A percentile compares a stretch with the other conserved stretches of the same genome.
Conservation (phyloP, 352 stramenopile genomes). For the Elongisporangium undulatum region DNA sequence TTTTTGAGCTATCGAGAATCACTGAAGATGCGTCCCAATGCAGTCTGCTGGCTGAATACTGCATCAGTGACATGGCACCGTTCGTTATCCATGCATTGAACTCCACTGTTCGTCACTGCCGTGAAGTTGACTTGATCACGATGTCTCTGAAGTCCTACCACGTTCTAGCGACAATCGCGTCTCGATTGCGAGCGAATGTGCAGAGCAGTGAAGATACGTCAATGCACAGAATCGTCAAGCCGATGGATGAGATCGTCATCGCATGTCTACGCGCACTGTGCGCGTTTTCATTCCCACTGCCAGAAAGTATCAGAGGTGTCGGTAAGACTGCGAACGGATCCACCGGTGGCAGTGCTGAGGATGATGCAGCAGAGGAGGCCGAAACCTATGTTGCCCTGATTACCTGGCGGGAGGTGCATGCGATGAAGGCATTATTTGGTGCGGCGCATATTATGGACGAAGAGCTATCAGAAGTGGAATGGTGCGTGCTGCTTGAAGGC, state of each 20-base stretch:
- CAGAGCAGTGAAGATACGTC: slow-evolving; percentile 22
- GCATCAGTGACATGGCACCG: slow-evolving; percentile 58
- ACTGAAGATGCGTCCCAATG: slow-evolving; percentile 35
- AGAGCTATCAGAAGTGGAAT: slow-evolving; percentile 70
- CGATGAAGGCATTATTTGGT: slow-evolving; percentile 86
- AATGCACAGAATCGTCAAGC: slow-evolving; percentile 20
- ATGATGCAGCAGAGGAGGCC: slow-evolving; percentile 41
- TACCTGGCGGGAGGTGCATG: slow-evolving; percentile 81
- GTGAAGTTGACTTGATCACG: slow-evolving; percentile 76
- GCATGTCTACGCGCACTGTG: slow-evolving; percentile 68
- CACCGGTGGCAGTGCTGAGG: slow-evolving; percentile 18
- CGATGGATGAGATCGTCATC: slow-evolving; percentile 75
- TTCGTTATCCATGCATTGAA: slow-evolving; percentile 73
- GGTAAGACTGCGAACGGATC: slow-evolving; percentile 22
- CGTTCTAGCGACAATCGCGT: slow-evolving; percentile 71
- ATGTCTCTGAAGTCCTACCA: slow-evolving; percentile 86
- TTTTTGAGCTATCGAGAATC: slow-evolving; percentile 68
- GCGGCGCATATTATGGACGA: slow-evolving; percentile 85
- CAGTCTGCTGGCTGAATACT: slow-evolving; percentile 46
- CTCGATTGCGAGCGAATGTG: slow-evolving; percentile 55
- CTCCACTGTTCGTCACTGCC: slow-evolving; percentile 73
- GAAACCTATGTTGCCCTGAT: slow-evolving; percentile 62
- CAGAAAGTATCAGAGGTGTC: slow-evolving; percentile 53
- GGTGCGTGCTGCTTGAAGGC: slow-evolving; percentile 66
- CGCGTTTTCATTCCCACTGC: slow-evolving; percentile 75